Evolutionary conservation across 345 rosid genomes (phyloP), one percentile per base, ranked within the genome.

Genomic region (Lepidium didymum): DNA sequence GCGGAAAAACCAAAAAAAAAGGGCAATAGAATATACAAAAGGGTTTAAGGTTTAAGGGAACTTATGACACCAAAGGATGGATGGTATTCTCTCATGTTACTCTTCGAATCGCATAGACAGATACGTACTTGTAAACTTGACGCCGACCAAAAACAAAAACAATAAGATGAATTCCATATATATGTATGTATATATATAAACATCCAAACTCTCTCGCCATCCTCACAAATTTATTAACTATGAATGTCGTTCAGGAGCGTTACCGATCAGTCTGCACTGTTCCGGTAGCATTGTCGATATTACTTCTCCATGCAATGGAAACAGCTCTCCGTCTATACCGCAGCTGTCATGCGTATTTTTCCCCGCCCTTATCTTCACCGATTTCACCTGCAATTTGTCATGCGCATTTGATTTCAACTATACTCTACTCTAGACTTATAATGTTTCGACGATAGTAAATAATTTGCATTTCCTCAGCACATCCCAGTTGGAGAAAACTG

Each of bases 271-370:
- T 76, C 96, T 76, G 87, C 99, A 94, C 60, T 94, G 99, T 56
- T 94, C 99, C 0, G 99, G 99, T 42, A 87, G 83, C 84, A 94
- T 75, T 3, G 83, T 83, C 14, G 97, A 89, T 60, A 84, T 61
- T 44, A 89, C 96, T 81, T 87, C 91, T 41, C 97, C 99, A 51
- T 89, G 83, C 31, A 94, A 85, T 9, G 85, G 83, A 58, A 91
- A 91, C 57, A 89, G 65, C 76, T 94, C 99, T 16, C 99, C 99
- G 40, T 94, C 97, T 67, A 94, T 91, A 55, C 97, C 99, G 58
- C 97, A 91, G 64, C 90, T 84, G 72, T 79, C 87, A 67, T 87
- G 96, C 10, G 88, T 83, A 69, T 81, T 89, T 78, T 87, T 91
- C 18, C 82, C 87, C 9, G 90, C 81, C 67, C 84, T 94, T 56